Evolutionary conservation across 1,284 basidiomycete genomes (phyloP), one percentile per base, ranked within the genome.

Genomic region (Ustilago curta): DNA sequence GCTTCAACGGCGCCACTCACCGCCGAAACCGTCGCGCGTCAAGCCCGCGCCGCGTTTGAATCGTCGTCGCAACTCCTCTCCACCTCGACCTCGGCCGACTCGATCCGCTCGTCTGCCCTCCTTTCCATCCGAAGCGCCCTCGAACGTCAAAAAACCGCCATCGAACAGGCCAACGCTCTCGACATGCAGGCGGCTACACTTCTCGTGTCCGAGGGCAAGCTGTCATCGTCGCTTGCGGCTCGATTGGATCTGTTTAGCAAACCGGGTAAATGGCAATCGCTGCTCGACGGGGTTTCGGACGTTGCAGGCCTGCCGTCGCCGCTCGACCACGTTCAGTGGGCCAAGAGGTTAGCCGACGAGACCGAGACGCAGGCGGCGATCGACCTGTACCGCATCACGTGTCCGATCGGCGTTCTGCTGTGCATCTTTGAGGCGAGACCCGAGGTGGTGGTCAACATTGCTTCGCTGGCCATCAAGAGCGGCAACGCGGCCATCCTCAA

Each of bases 361-460:
- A 69, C 68, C 2, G 56, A 54, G 7, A 68, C 61, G 4, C 63
- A 69, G 18, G 92, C 94, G 40, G 89, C 88, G 0, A 87, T 99
- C 16, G 93, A 97, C 80, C 88, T 99, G 14, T 95, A 97, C 86
- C 90, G 94, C 40, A 91, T 99, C 1, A 94, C 95, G 0, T 99
- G 96, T 85, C 95, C 97, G 0, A 97, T 99, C 71, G 97, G 97
- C 19, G 95, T 97, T 0, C 88, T 99, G 27, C 88, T 99, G 51
- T 94, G 98, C 75, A 97, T 99, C 75, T 99, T 99, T 77, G 97
- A 99, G 86, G 93, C 96, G 3, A 89, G 97, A 37, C 97, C 97
- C 1, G 97, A 99, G 85, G 97, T 99, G 6, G 94, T 99, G 31
- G 92, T 99, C 45, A 99, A 99, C 85, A 98, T 99, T 78, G 94